Base-by-base conservation (phyloP, 108 stramenopile genomes). In the Cafeteria roenbergensis region DNA sequence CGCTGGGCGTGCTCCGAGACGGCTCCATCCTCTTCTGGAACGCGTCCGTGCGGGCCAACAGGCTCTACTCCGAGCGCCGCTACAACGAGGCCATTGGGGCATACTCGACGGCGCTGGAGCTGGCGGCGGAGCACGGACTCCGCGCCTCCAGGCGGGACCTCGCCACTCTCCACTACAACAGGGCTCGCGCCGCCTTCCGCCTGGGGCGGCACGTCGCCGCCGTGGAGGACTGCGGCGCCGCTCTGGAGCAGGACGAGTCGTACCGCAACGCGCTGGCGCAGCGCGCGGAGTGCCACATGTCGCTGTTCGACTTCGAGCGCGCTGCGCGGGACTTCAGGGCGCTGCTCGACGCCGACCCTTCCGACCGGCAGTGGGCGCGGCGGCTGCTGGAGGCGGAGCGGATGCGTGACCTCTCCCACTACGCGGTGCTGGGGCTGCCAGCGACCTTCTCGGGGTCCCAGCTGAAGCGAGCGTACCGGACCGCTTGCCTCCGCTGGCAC, bases 401-500 rank as follows among this genome's bases (percentile, higher is more conserved):
- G 26, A 3, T 52, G 38, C 50, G 42, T 22, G 51, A 65, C 8
- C 21, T 52, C 34, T 29, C 51, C 25, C 55, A 65, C 36, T 65
- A 65, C 52, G 35, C 20, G 25, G 64, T 56, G 35, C 51, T 65
- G 64, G 64, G 51, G 1, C 8, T 65, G 6, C 24, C 51, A n/a
- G 4, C 34, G 35, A 1, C 1, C 0, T 0, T 55, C 34, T 37
- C 52, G 38, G 37, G 26, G 26, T 26, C 14, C 20, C 22, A 20
- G 26, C 22, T 66, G 21, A n/a, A 52, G 34, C 0, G 21, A 24
- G 72, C 71, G 33, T 76, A 75, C 67, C 34, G 75, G 30, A 71
- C 66, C 32, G 65, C 66, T 25, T 69, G 68, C 9, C 27, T 76
- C 57, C 0, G 24, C 52, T 76, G 75, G 75, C 75, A 76, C 59